Conservation (phyloP, 73 alveolate genomes). For the Blepharisma stoltei region DNA sequence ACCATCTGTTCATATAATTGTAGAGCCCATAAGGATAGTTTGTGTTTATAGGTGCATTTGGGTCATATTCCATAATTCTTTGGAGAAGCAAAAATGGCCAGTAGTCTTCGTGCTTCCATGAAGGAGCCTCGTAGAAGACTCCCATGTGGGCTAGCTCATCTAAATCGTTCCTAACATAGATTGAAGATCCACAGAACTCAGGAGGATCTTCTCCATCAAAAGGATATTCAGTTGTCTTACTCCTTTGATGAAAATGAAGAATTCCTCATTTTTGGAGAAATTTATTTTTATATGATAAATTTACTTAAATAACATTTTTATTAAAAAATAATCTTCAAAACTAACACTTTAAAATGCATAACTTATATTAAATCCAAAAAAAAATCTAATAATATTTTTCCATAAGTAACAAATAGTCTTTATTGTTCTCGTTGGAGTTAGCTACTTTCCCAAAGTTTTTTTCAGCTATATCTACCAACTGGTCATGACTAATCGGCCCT, state of each 20-base stretch:
- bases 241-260: too few relatives aligned
- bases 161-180: slow-evolving; percentile 57
- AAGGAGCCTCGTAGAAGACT: slow-evolving; percentile 80
- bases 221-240: slow-evolving; percentile 34
- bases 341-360: too few relatives aligned
- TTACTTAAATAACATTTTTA: too few relatives aligned
- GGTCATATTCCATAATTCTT: slow-evolving; percentile 62
- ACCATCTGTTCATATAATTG: slow-evolving; percentile 13
- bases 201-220: slow-evolving; percentile 47
- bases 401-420: too few relatives aligned
- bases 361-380: too few relatives aligned
- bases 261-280: too few relatives aligned
- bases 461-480: slow-evolving; percentile 67
- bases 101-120: slow-evolving; percentile 79
- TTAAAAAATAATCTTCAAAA: too few relatives aligned
- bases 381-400: too few relatives aligned
- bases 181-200: slow-evolving; percentile 33
- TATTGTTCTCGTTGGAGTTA: too few relatives aligned
- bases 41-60: slow-evolving; percentile 37
- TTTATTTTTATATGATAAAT: too few relatives aligned
- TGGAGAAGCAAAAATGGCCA: slow-evolving; percentile 78
- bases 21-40: neutral
- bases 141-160: slow-evolving; percentile 69
- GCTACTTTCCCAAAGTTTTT: slow-evolving; percentile 54
- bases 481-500: slow-evolving; percentile 75